These are phyloP conservation scores for Cetraspora pellucida DNA, from an alignment of 192 early-diverging fungal species.

Conservation along the genomic window DNA sequence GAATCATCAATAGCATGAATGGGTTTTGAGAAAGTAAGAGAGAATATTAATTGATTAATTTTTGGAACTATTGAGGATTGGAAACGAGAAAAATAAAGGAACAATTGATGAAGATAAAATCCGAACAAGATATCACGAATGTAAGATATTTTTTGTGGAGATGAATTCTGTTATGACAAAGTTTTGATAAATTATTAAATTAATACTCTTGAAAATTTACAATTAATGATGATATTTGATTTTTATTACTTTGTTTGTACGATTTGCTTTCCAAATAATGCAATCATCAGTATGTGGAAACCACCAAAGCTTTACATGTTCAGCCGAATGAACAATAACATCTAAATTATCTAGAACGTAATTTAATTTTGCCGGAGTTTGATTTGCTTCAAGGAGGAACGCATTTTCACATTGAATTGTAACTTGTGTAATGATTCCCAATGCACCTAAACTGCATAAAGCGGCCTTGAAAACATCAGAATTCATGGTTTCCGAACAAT, in stretches of 20 bases:
- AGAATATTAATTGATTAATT: constrained; percentile 59
- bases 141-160: background rate
- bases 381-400: constrained; percentile 68
- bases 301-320: constrained; percentile 81
- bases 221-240: background rate
- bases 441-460: constrained; percentile 64
- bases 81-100: constrained; percentile 61
- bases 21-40: constrained; percentile 48
- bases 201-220: background rate
- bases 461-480: constrained; percentile 67
- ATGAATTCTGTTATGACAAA: background rate
- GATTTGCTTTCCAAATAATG: constrained; percentile 69
- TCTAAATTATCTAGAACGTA: constrained; percentile 56
- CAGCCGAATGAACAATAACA: constrained; percentile 59
- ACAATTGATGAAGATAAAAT: constrained; percentile 56
- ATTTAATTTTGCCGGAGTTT: constrained; percentile 60
- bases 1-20: constrained; percentile 63
- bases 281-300: constrained; percentile 74
- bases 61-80: constrained; percentile 50
- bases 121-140: constrained; percentile 38
- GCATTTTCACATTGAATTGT: constrained; percentile 67
- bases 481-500: constrained; percentile 53
- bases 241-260: constrained; percentile 46
- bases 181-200: background rate
- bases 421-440: constrained; percentile 70